Evolutionary conservation across 768 basidiomycete species (phyloP), one percentile per base, ranked within the genome.

Genomic region (Termitomyces sp.): DNA sequence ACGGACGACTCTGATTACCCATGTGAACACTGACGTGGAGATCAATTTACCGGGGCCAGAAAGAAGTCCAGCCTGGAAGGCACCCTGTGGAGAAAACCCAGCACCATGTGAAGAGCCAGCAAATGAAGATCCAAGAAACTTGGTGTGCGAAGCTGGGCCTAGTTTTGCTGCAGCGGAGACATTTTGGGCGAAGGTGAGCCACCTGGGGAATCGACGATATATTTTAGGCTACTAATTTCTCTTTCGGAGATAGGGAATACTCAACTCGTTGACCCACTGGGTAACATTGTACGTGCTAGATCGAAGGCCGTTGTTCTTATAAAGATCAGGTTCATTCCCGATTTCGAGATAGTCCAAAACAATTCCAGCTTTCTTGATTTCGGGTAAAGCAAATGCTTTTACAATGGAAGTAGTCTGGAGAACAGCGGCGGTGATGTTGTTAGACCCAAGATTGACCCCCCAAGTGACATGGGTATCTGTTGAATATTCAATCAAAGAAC

Each of bases 241-340:
- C 23, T 42, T 23, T 42, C 23, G n/a, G 16, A 39, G 6, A 22
- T 16, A 7, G 25, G 11, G 15, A 27, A 42, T 5, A 70, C 78
- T 50, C 63, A 36, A 84, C 84, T 84, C 73, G 47, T 63, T 49
- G 29, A 80, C 75, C 59, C 83, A 84, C 64, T 80, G 67, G 6
- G 66, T 59, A 22, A 74, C 64, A 45, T 64, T 77, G 59, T 76
- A 83, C 15, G 59, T 64, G 5, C 62, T 60, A 32, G 71, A 50
- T 47, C 83, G 71, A 12, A 68, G 63, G 2, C 77, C 78, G 53
- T 82, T 81, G 52, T 68, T 68, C 18, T 35, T 40, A 64, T 84
- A 86, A 11, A 85, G 63, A 63, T 86, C 82, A 0, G 83, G 71
- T 66, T 86, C 83, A 48, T 87, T 85, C 11, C 84, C 84, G 43